Base-by-base conservation (phyloP, 225 moss, liverwort and hornwort genomes). In the Polytrichum formosum region DNA sequence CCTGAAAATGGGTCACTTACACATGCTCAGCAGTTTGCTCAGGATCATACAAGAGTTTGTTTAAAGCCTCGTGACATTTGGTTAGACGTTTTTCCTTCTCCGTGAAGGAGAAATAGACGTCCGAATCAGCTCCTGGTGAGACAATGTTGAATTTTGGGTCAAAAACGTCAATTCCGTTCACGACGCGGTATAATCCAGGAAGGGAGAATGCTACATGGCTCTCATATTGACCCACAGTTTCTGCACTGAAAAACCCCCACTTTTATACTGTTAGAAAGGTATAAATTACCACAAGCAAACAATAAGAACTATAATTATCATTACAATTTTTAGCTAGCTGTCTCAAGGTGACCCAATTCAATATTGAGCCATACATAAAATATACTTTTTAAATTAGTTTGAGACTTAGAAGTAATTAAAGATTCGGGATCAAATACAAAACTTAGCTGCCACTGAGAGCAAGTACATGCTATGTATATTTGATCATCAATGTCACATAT, bases 111-210 rank as follows among this genome's bases (percentile, higher is more conserved):
- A 91, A 96, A 72, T 96, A 96, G 33, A 96, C 91, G 10, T 75
- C 81, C 56, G 78, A 81, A 72, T 96, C 93, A 58, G 96, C 90
- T 80, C 96, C 96, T 56, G 96, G 96, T 4, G 93, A 91, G 2
- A 96, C 96, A 60, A 93, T 96, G 82, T 96, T 96, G 82, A 96
- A 96, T 72, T 96, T 96, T 4, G 96, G 96, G 65, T 96, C 96
- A 58, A 93, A 96, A 0, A 93, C 91, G 61, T 96, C 91, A 2
- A 93, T 80, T 10, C 96, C 96, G 55, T 96, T 87, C 66, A 96
- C 96, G 55, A 96, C 96, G n/a, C 96, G 83, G 74, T 96, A 96
- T 53, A 93, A 80, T 18, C 93, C 93, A 21, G 96, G 96, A 17
- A 96, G 77, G 53, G 93, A 93, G 78, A 96, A 96, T 22, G 96